A percentile compares a stretch with the other conserved stretches of the same genome.
phyloP scores from a whole-genome alignment of 176 grass and related monocot species.

The Chloris gayana region DNA sequence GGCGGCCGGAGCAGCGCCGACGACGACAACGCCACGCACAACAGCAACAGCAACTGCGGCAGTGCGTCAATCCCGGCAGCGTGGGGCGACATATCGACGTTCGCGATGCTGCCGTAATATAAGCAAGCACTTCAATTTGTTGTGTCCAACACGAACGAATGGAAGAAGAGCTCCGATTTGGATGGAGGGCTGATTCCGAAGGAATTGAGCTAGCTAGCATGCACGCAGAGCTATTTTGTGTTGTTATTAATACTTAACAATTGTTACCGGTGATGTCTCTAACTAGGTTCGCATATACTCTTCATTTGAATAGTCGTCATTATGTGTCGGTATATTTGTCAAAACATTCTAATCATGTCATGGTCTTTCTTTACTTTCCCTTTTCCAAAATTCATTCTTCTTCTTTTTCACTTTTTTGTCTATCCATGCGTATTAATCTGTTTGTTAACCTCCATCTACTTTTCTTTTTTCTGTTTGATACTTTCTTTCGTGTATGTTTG shows the following conservation, averaged over 20 bases:
- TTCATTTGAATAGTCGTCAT: not conserved
- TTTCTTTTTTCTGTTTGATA: not conserved
- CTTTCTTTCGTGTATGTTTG: not conserved
- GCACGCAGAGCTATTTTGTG: constrained; percentile 18
- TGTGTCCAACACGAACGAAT: not conserved
- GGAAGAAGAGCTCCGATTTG: not conserved
- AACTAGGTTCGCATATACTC: constrained; percentile 18
- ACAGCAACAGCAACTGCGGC: constrained; percentile 39
- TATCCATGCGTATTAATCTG: not conserved
- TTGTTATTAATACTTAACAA: constrained; percentile 5
- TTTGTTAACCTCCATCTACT: not conserved
- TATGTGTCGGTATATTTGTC: constrained; percentile 11
- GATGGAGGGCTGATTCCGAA: constrained; percentile 50
- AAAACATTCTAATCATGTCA: constrained; percentile 29
- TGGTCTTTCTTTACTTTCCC: constrained; percentile 2
- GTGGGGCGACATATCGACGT: constrained; percentile 57
- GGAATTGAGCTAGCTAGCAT: constrained; percentile 48
- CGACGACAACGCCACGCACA: constrained; percentile 11
- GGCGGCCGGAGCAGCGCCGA: constrained; percentile 36
- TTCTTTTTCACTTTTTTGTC: constrained; percentile 4
- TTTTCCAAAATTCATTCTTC: constrained; percentile 18
- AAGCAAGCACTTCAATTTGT: not conserved
- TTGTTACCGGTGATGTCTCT: constrained; percentile 28
- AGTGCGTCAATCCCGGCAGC: constrained; percentile 17
- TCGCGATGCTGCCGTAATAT: constrained; percentile 51